Evolutionary conservation across 1,139 yeast genomes (phyloP), one percentile per base, ranked within the genome.

Genomic region (Candida albicans): DNA sequence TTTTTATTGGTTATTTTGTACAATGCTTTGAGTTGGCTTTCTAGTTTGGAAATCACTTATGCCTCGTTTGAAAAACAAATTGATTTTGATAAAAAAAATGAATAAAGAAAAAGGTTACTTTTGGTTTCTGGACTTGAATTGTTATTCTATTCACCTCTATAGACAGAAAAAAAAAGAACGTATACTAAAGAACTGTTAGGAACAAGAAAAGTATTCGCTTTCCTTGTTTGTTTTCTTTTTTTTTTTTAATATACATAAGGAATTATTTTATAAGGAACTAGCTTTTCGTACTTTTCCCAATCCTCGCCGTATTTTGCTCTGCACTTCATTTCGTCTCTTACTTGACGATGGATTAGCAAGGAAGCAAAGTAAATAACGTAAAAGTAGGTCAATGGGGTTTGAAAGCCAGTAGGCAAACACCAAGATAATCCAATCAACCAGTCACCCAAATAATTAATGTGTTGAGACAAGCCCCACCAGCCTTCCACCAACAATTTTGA

Each of bases 401-500:
- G 74, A 57, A 84, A 81, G 11, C 96, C 96, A 1, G 98, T 89
- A 14, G 96, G 84, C 52, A 93, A 72, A 63, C 97, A 90, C 95
- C 96, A 91, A 35, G 96, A 82, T 71, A 88, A 76, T 0, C 97
- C 90, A 59, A 90, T 83, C 40, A 95, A 61, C 95, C 97, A 90
- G 67, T 93, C 99, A 33, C 99, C 99, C 50, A 91, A 77, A 65
- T 93, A 93, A 61, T 93, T 93, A 61, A 89, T 89, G 62, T 93
- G 99, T 54, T 96, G 96, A 6, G 96, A 83, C 33, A 74, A 65
- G 3, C 87, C 87, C 99, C 99, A 93, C 99, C 99, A 93, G 2
- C 98, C 97, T 56, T 89, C 95, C 45, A 82, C 78, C 42, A 93
- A 70, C 51, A 93, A 75, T 57, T 80, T 86, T 32, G 96, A 85